Base-by-base conservation (phyloP, 257 asterid genomes). In the Coffea canephora region DNA sequence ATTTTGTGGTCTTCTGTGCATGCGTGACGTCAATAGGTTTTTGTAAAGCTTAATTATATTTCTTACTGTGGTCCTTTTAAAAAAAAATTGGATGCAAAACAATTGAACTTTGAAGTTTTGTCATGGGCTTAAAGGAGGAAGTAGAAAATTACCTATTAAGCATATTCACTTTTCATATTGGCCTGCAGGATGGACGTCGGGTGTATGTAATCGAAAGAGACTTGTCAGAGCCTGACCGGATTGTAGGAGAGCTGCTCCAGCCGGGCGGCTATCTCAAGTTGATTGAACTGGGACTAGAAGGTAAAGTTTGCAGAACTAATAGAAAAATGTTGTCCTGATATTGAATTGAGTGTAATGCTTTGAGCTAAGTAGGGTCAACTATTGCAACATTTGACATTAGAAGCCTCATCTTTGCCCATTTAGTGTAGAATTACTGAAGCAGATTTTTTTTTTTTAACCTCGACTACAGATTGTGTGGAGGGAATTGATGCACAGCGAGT, bases 201-300 rank as follows among this genome's bases (percentile, higher is more conserved):
- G 94, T 93, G 65, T 87, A 78, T 75, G 97, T 95, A 72, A 91
- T 95, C 49, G 99, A 95, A 84, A 89, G 99, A 83, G 98, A 95
- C 78, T 89, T 93, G 87, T 77, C 90, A 6, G 98, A 95, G 87
- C 98, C 97, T 11, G 96, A 93, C 78, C 85, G 99, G 73, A 95
- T 95, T 79, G 99, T 95, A 6, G 99, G 99, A 84, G 99, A 95
- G 82, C 90, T 95, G 67, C 86, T 95, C 25, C 99, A 95, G 82
- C 99, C 99, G 2, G 98, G 97, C 73, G 98, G 99, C 74, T 95
- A 93, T 78, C 95, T 95, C 75, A 95, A 95, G 84, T 82, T 95
- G 85, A 81, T 91, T 62, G 97, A 95, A 86, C 84, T 95, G 70
- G 99, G 95, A 62, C 75, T 95, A 55, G 87, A 91, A 91, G 99